Evolutionary conservation across 176 grass and related monocot genomes (phyloP).

Genomic region (Oryza coarctata): DNA sequence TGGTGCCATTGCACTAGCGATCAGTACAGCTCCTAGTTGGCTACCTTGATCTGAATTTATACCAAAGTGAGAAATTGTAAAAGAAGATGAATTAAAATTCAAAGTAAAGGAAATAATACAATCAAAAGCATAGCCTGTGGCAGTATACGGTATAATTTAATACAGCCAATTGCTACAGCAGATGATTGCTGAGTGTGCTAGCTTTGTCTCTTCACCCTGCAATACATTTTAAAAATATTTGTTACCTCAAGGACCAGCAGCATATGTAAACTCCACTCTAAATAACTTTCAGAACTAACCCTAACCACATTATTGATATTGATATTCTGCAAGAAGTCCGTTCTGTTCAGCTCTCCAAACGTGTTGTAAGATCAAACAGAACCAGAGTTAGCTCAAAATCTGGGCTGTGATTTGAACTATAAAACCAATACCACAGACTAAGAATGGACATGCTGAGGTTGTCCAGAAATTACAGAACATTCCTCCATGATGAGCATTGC

Average conservation of each 20-base stretch:
- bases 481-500: background rate
- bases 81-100: constrained; percentile 28
- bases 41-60: background rate
- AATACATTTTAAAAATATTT: background rate
- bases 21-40: background rate
- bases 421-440: background rate
- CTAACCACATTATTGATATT: too few relatives aligned
- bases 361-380: background rate
- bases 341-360: background rate
- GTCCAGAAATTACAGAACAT: background rate
- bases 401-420: background rate
- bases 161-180: constrained; percentile 30
- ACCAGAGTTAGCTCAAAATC: background rate
- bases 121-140: constrained; percentile 16
- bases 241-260: background rate
- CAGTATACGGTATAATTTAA: constrained; percentile 37
- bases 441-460: background rate
- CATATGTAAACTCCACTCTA: background rate
- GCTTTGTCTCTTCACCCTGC: constrained; percentile 21
- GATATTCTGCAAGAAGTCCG: background rate
- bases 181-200: constrained; percentile 1
- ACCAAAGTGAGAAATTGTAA: background rate
- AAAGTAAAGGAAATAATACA: constrained; percentile 14
- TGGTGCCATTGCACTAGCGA: constrained; percentile 11
- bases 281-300: background rate